Evolutionary conservation across 2,329 filamentous ascomycete genomes (phyloP), one percentile per base, ranked within the genome.

Genomic region (Cercospora berteroae): DNA sequence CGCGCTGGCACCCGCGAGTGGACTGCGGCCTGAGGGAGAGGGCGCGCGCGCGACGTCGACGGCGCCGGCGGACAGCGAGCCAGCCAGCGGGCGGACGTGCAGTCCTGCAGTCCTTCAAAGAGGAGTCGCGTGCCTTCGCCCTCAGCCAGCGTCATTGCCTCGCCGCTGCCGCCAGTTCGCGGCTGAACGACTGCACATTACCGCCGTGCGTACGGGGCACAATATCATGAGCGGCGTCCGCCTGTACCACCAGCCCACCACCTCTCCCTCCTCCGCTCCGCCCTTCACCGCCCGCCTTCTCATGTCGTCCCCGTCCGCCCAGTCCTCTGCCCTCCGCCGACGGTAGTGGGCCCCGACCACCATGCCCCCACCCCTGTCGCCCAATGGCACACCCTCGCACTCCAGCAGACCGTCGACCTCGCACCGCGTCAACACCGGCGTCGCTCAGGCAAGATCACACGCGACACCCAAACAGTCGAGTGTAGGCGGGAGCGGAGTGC

Each of bases 391-490:
- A 18, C 50, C 62, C 36, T 57, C 62, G 23, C 66, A 68, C 50
- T 18, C 36, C 42, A 62, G 61, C 33, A 60, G 63, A 59, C 66
- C 63, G 18, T 60, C 33, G 57, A 60, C 63, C 27, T 65, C 58
- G 52, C 67, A 66, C 59, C 64, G 67, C 58, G 39, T 61, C 8
- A 68, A 61, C 42, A 60, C 64, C 16, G 55, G 61, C 27, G 63
- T 66, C 52, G 55, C 68, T 18, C 70, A 71, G 63, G 63, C 70
- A 25, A 60, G 68, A n/a, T 36, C 31, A 7, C 67, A 66, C 23
- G 52, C 67, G 5, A 72, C 70, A 3, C 70, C 70, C 23, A 70
- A 70, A 52, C 70, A 70, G 25, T 63, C 63, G 18, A 64, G 65
- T 60, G 62, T 56, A 18, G 56, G 58, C 42, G 62, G 60, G n/a